Evolutionary conservation across 306 rosid species (phyloP).

Genomic region (peach (Prunus persica)): DNA sequence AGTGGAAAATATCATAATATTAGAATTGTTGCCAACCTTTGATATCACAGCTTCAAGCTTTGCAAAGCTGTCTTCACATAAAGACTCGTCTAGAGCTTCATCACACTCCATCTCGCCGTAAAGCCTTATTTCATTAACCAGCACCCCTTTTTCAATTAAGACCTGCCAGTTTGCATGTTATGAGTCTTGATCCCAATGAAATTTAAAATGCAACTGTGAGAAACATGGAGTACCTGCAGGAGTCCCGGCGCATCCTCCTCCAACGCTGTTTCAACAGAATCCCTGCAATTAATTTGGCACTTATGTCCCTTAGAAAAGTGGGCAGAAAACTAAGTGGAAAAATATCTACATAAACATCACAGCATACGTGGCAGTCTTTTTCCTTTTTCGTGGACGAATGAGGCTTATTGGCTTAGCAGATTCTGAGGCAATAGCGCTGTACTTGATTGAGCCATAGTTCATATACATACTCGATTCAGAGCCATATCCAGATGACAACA

Average conservation of each 20-base stretch:
- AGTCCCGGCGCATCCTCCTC: conserved; percentile 99
- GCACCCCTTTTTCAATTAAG: conserved; percentile 67
- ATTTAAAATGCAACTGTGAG: conserved; percentile 23
- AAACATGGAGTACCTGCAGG: conserved; percentile 58
- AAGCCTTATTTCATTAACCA: conserved; percentile 76
- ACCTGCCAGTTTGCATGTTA: conserved; percentile 52
- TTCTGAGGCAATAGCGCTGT: conserved; percentile 29
- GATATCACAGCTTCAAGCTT: conserved; percentile 73
- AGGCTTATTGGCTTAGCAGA: conserved; percentile 36
- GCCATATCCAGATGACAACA: conserved; percentile 36
- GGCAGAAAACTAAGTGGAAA: background rate
- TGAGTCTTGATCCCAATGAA: conserved; percentile 29
- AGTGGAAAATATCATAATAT: conserved; percentile 14
- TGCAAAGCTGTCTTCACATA: conserved; percentile 60
- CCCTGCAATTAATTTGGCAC: conserved; percentile 48
- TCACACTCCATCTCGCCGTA: conserved; percentile 63
- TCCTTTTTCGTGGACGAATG: conserved; percentile 53
- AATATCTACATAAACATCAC: background rate
- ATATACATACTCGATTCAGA: conserved; percentile 24
- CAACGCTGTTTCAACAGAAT: conserved; percentile 72
- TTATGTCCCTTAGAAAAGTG: conserved; percentile 13
- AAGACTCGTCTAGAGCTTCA: conserved; percentile 69
- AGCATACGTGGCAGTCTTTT: conserved; percentile 75
- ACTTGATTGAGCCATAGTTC: conserved; percentile 27
- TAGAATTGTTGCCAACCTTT: conserved; percentile 47